Percentiles rank a stretch among this genome's conserved stretches.
These are phyloP conservation scores for Castanea crenata DNA, from an alignment of 306 rosid genomes.

Conservation along the genomic window DNA sequence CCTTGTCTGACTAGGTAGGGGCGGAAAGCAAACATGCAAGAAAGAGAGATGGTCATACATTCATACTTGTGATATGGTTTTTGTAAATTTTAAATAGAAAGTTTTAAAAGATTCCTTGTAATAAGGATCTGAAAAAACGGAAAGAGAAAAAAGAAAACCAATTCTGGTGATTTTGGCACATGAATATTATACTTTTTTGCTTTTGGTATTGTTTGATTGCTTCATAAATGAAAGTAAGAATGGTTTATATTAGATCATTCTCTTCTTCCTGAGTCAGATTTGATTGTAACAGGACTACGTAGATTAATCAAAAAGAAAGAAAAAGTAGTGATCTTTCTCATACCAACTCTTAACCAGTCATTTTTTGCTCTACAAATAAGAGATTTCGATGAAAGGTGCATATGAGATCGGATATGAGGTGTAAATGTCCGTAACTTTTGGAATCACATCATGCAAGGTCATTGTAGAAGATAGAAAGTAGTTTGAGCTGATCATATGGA, in stretches of 20 bases:
- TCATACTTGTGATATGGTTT: constrained; percentile 37
- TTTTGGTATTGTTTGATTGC: constrained; percentile 1
- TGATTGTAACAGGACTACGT: background rate
- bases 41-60: constrained; percentile 19
- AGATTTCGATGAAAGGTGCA: background rate
- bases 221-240: constrained; percentile 1
- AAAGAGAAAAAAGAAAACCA: background rate
- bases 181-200: background rate
- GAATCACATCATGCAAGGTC: constrained; percentile 18
- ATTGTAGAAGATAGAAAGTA: background rate
- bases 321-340: background rate
- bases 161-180: background rate
- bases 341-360: background rate
- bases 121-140: constrained; percentile 8
- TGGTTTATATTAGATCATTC: background rate
- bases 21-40: constrained; percentile 49
- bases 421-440: constrained; percentile 22
- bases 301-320: background rate
- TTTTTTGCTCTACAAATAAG: background rate
- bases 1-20: constrained; percentile 40
- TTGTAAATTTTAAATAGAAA: constrained; percentile 25
- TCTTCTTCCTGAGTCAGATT: background rate
- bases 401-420: constrained; percentile 20
- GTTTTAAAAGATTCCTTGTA: background rate
- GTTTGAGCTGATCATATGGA: constrained; percentile 9